A percentile compares a stretch with the other conserved stretches of the same genome.
These are phyloP conservation scores for Leishmania arabica DNA, from an alignment of 208 protist genomes.

Conservation along the genomic window DNA sequence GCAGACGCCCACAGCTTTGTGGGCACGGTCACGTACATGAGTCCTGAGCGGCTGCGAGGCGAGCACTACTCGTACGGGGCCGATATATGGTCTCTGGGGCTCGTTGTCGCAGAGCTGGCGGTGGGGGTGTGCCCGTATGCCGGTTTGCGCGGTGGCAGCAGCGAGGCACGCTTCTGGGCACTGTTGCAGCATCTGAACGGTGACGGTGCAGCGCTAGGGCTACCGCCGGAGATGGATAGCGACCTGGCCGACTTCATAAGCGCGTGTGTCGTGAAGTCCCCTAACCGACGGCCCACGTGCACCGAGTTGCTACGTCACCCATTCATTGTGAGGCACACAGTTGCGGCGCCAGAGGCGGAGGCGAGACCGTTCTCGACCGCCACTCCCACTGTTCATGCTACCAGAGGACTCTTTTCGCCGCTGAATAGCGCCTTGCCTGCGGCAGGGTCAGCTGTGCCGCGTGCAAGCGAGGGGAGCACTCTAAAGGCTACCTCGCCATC, in stretches of 20 bases:
- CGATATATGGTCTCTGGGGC: conserved; percentile 94
- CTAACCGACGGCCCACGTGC: conserved; percentile 63
- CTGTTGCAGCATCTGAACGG: conserved; percentile 79
- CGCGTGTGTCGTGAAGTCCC: conserved; percentile 61
- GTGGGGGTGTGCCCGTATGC: conserved; percentile 85
- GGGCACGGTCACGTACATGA: conserved; percentile 95
- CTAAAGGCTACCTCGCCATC: not conserved
- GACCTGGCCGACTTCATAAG: conserved; percentile 72
- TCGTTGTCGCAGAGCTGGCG: conserved; percentile 90
- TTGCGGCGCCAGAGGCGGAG: not conserved
- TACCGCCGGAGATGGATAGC: conserved; percentile 57
- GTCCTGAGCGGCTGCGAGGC: conserved; percentile 90
- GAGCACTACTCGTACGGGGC: conserved; percentile 89
- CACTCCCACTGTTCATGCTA: not conserved
- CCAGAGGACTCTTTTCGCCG: not conserved
- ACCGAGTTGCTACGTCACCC: conserved; percentile 70
- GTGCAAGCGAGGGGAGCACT: not conserved
- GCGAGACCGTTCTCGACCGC: not conserved
- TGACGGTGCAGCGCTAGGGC: conserved; percentile 57
- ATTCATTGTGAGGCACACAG: conserved; percentile 54
- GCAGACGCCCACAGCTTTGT: conserved; percentile 90
- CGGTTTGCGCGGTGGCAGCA: conserved; percentile 47
- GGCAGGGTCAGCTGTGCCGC: not conserved
- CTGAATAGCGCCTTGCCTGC: not conserved
- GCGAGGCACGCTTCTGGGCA: conserved; percentile 85